Percentiles rank a stretch among this genome's conserved stretches.
Conservation (phyloP, 208 protist genomes). For the Endotrypanum monterogeii region DNA sequence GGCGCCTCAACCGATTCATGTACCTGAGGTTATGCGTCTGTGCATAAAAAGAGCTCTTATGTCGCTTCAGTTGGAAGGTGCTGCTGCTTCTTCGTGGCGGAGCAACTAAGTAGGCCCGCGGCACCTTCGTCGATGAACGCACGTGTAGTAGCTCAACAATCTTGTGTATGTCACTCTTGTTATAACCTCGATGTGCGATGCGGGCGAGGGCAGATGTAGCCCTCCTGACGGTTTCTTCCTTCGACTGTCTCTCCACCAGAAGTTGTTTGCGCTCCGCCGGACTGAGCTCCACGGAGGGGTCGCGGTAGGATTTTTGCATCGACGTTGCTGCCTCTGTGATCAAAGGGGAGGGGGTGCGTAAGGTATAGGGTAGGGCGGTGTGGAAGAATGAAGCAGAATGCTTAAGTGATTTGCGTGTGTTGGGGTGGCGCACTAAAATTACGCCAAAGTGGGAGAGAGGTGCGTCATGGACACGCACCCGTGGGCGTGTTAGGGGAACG, state of each 20-base stretch:
- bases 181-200: conserved; percentile 4
- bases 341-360: not conserved
- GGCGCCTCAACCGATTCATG: conserved; percentile 7
- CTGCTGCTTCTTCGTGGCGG: not conserved
- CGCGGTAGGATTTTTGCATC: conserved; percentile 18
- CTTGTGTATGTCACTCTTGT: conserved; percentile 1
- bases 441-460: not conserved
- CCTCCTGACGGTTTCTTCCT: not conserved
- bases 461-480: not conserved
- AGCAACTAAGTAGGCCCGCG: conserved; percentile 3
- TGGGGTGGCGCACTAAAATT: not conserved
- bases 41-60: not conserved
- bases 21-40: conserved; percentile 24
- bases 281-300: not conserved
- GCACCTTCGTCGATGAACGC: conserved; percentile 2
- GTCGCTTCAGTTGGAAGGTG: conserved; percentile 7
- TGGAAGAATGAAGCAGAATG: not conserved
- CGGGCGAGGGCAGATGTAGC: not conserved
- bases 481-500: not conserved
- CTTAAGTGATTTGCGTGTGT: conserved; percentile 4
- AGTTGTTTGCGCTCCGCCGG: conserved; percentile 3
- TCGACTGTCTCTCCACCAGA: not conserved
- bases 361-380: too few species aligned
- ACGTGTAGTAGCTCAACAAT: conserved; percentile 8
- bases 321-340: not conserved